Evolutionary conservation across 1,284 basidiomycete species (phyloP).

Genomic region (Ceratobasidium sp.): DNA sequence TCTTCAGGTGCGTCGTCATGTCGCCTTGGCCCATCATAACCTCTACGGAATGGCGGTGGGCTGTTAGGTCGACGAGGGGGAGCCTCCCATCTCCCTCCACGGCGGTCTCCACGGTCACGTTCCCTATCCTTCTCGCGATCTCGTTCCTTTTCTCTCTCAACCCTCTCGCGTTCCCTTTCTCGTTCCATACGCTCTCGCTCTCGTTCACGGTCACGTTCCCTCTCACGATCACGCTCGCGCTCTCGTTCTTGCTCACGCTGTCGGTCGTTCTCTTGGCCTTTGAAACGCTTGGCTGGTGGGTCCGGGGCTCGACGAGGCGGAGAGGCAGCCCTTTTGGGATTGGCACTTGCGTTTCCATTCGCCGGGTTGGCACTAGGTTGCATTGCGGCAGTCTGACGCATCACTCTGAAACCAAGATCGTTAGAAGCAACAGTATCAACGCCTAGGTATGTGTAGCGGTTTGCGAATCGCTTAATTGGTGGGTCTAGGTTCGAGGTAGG

Average conservation of each 20-base stretch:
- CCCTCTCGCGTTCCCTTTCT: conserved; percentile 63
- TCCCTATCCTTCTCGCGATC: conserved; percentile 60
- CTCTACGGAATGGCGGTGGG: conserved; percentile 40
- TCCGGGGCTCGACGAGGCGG: conserved; percentile 63
- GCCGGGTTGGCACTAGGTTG: conserved; percentile 48
- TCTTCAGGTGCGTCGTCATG: conserved; percentile 58
- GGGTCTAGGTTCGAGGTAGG: conserved; percentile 67
- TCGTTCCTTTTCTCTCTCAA: conserved; percentile 58
- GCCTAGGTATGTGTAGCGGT: conserved; percentile 87
- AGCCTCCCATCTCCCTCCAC: conserved; percentile 57
- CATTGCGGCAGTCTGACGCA: conserved; percentile 47
- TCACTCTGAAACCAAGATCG: conserved; percentile 78
- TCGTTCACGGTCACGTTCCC: conserved; percentile 57
- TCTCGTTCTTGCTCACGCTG: conserved; percentile 60
- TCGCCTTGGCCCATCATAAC: conserved; percentile 41
- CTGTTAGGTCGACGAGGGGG: conserved; percentile 58
- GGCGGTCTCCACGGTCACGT: conserved; percentile 57
- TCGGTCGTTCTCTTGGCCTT: conserved; percentile 55
- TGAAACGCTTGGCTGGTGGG: conserved; percentile 63
- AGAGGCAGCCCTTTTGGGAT: conserved; percentile 47
- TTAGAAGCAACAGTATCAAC: conserved; percentile 90
- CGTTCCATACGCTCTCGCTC: conserved; percentile 60
- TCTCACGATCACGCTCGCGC: conserved; percentile 62
- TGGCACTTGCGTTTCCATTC: conserved; percentile 24
- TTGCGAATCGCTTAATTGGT: conserved; percentile 91